A percentile compares a stretch with the other conserved stretches of the same genome.
Evolutionary conservation across 2,329 filamentous ascomycete species (phyloP).

Genomic region (Phialocephala subalpina): DNA sequence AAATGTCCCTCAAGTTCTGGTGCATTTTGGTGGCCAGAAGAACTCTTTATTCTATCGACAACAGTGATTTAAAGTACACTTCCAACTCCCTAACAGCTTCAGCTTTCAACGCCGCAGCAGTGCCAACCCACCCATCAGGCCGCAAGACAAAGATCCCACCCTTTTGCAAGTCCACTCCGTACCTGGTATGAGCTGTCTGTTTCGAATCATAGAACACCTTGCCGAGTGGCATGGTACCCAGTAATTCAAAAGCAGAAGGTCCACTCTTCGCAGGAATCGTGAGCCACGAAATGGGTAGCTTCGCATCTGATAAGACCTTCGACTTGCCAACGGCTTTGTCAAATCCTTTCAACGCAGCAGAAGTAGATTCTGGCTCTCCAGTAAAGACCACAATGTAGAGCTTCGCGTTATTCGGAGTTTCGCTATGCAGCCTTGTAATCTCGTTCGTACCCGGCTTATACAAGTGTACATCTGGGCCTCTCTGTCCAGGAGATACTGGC

Average conservation of each 20-base stretch:
- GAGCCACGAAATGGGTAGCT: slow-evolving; percentile 56
- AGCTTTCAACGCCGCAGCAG: slow-evolving; percentile 43
- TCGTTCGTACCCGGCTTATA: slow-evolving; percentile 55
- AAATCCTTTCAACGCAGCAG: slow-evolving; percentile 30
- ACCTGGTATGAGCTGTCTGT: slow-evolving; percentile 55
- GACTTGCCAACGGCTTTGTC: slow-evolving; percentile 34
- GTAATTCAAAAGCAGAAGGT: slow-evolving; percentile 53
- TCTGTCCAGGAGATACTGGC: slow-evolving; percentile 48
- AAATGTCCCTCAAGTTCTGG: no score
- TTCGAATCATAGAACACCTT: slow-evolving; percentile 64
- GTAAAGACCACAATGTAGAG: slow-evolving; percentile 54
- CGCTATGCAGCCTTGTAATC: slow-evolving; percentile 51
- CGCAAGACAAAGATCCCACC: slow-evolving; percentile 57
- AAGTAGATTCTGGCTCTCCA: slow-evolving; percentile 44
- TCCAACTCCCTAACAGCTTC: slow-evolving; percentile 54
- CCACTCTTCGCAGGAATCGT: slow-evolving; percentile 51
- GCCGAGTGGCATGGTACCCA: slow-evolving; percentile 54
- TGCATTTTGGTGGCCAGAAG: not conserved
- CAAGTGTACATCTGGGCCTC: slow-evolving; percentile 55
- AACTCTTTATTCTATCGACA: not conserved
- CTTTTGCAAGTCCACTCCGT: slow-evolving; percentile 46
- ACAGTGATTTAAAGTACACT: slow-evolving; percentile 51
- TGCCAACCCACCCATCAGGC: slow-evolving; percentile 64
- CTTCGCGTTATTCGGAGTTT: slow-evolving; percentile 50
- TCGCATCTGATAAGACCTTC: slow-evolving; percentile 44